Conservation (phyloP, 1,284 basidiomycete genomes). For the Sporisorium scitamineum region DNA sequence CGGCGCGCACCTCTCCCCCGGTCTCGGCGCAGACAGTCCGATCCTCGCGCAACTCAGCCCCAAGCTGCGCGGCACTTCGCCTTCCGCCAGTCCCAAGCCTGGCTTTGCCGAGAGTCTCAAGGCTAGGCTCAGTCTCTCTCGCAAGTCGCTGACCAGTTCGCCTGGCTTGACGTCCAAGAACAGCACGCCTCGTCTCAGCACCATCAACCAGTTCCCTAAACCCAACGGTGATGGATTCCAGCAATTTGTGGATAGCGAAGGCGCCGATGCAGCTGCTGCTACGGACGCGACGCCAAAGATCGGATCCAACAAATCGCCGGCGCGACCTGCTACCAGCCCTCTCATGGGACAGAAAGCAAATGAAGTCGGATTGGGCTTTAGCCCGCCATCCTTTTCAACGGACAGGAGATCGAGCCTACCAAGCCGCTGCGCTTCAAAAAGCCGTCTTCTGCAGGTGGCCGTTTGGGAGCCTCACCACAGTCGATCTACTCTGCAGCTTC, state of each 20-base stretch:
- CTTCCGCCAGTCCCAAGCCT: constrained; percentile 32
- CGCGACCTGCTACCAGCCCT: constrained; percentile 31
- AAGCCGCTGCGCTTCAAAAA: constrained; percentile 42
- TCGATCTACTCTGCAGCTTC: constrained; percentile 21
- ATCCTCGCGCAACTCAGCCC: constrained; percentile 45
- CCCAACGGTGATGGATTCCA: constrained; percentile 21
- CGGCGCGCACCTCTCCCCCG: constrained; percentile 31
- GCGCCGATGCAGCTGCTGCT: background rate
- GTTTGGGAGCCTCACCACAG: constrained; percentile 32
- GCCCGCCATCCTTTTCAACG: constrained; percentile 52
- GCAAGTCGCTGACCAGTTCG: constrained; percentile 47
- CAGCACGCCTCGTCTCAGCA: constrained; percentile 34
- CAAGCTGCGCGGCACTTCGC: constrained; percentile 28
- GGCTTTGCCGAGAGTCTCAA: constrained; percentile 40
- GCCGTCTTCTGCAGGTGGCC: constrained; percentile 31
- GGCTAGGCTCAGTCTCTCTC: constrained; percentile 40
- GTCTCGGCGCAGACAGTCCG: constrained; percentile 43
- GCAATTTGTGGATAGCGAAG: background rate
- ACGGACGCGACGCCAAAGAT: constrained; percentile 29
- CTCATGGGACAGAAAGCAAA: constrained; percentile 13
- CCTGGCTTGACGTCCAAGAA: constrained; percentile 28
- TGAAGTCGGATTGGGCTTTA: constrained; percentile 23
- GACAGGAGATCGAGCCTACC: constrained; percentile 39
- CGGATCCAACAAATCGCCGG: constrained; percentile 10
- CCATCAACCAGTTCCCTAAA: constrained; percentile 35